Evolutionary conservation across 2,329 filamentous ascomycete species (phyloP).

Genomic region (Plenodomus tracheiphilus): DNA sequence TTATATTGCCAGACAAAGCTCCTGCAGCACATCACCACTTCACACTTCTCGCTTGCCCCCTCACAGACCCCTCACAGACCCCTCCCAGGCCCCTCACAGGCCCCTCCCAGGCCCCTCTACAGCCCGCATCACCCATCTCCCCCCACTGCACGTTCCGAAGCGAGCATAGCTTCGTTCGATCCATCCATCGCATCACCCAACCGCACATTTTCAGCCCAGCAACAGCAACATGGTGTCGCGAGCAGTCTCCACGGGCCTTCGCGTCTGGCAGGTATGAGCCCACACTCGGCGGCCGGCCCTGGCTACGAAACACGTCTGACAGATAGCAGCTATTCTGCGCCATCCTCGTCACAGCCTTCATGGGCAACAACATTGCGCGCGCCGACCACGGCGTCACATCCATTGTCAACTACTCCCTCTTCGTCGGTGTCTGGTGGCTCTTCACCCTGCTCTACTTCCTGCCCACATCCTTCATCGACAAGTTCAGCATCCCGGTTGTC

Average conservation of each 20-base stretch:
- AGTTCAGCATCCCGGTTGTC: slow-evolving; percentile 57
- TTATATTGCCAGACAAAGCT: slow-evolving; percentile 9
- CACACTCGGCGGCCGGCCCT: background rate
- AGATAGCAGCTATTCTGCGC: slow-evolving; percentile 59
- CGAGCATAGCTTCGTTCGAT: slow-evolving; percentile 11
- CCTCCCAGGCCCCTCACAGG: background rate
- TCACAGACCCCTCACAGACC: too few species aligned
- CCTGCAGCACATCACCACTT: slow-evolving; percentile 4
- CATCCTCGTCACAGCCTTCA: slow-evolving; percentile 62
- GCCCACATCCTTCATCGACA: slow-evolving; percentile 58
- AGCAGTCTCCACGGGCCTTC: slow-evolving; percentile 46
- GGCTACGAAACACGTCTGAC: background rate
- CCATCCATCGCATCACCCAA: slow-evolving; percentile 4
- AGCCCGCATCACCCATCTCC: slow-evolving; percentile 1
- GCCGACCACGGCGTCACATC: slow-evolving; percentile 58
- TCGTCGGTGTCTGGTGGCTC: slow-evolving; percentile 69
- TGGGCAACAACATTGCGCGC: slow-evolving; percentile 65
- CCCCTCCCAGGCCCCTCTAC: background rate
- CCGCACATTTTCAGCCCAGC: slow-evolving; percentile 10
- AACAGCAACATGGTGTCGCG: slow-evolving; percentile 46
- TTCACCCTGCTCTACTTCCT: slow-evolving; percentile 67
- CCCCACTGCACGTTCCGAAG: slow-evolving; percentile 11
- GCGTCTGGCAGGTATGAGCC: slow-evolving; percentile 46
- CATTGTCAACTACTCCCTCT: slow-evolving; percentile 67
- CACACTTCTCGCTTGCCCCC: slow-evolving; percentile 1